Conservation (phyloP, 1,284 basidiomycete species). For the Microbotryum intermedium region DNA sequence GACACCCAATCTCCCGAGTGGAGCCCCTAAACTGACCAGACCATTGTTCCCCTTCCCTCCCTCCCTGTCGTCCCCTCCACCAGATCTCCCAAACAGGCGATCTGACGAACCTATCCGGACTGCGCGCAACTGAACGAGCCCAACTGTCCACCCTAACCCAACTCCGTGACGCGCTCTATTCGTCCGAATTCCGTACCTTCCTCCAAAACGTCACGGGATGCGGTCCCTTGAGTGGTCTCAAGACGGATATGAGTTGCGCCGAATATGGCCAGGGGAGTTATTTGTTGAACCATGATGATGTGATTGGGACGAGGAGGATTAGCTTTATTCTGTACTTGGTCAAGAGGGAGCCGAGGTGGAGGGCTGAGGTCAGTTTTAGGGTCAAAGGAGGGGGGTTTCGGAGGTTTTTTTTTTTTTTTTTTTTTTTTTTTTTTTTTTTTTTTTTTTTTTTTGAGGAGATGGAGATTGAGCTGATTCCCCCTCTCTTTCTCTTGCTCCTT, state of each 20-base stretch:
- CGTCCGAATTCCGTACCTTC: constrained; percentile 70
- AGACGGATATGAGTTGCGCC: constrained; percentile 94
- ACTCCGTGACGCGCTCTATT: constrained; percentile 89
- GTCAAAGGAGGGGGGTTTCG: too few species aligned
- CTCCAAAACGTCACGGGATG: constrained; percentile 84
- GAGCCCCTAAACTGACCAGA: not conserved
- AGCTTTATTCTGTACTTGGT: constrained; percentile 98
- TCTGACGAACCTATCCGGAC: constrained; percentile 80
- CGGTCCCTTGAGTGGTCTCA: constrained; percentile 77
- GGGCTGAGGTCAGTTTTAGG: constrained; percentile 25
- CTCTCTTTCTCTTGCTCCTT: too few species aligned
- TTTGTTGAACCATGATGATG: constrained; percentile 94
- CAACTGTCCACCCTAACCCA: constrained; percentile 68
- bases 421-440: not conserved
- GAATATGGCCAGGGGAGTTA: constrained; percentile 85
- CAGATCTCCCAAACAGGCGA: constrained; percentile 91
- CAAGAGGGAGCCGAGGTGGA: constrained; percentile 47
- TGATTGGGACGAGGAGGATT: constrained; percentile 87
- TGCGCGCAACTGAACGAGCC: constrained; percentile 64
- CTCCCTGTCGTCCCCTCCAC: not conserved
- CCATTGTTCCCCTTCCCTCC: not conserved
- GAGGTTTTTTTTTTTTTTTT: too few species aligned
- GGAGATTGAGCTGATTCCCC: too few species aligned
- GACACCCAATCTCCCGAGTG: not conserved
- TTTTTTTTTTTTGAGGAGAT: too few species aligned